Evolutionary conservation across 2,329 filamentous ascomycete species (phyloP).

Genomic region (Fusarium sp.): DNA sequence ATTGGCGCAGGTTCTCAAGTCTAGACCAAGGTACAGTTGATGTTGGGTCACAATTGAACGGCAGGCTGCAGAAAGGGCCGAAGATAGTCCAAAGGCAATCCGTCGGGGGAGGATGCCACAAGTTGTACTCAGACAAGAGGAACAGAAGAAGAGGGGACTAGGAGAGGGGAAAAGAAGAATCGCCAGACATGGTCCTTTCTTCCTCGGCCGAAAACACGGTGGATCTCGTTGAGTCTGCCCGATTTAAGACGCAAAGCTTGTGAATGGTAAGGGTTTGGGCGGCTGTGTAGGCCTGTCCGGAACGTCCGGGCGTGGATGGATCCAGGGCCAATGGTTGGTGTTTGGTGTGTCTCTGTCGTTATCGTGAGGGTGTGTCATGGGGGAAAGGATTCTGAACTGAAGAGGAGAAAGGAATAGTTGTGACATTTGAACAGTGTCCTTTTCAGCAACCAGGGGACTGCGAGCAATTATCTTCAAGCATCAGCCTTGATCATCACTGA

Average conservation of each 20-base stretch:
- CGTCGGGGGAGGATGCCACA: constrained; percentile 10
- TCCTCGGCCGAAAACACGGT: constrained; percentile 26
- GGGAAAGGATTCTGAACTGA: not conserved
- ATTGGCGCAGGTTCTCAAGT: not conserved
- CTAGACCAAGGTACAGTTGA: not conserved
- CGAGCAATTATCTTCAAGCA: constrained; percentile 10
- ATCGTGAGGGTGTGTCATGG: not conserved
- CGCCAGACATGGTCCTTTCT: constrained; percentile 22
- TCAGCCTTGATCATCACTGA: constrained; percentile 8
- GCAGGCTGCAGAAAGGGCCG: constrained; percentile 6
- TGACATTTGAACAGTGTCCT: not conserved
- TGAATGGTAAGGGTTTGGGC: constrained; percentile 20
- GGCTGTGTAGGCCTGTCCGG: constrained; percentile 38
- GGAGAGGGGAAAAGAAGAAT: constrained; percentile 14
- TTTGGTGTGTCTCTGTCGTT: constrained; percentile 22
- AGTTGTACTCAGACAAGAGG: constrained; percentile 13
- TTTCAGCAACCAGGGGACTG: not conserved
- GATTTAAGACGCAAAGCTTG: constrained; percentile 16
- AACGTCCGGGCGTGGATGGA: constrained; percentile 39
- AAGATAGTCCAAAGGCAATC: not conserved
- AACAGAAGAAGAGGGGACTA: constrained; percentile 14
- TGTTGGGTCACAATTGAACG: constrained; percentile 1
- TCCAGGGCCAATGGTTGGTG: constrained; percentile 33
- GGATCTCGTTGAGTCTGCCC: constrained; percentile 31
- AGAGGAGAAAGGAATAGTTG: not conserved